These are phyloP conservation scores for Heterobasidion annosum DNA, from an alignment of 1,284 basidiomycete genomes.

Conservation along the genomic window DNA sequence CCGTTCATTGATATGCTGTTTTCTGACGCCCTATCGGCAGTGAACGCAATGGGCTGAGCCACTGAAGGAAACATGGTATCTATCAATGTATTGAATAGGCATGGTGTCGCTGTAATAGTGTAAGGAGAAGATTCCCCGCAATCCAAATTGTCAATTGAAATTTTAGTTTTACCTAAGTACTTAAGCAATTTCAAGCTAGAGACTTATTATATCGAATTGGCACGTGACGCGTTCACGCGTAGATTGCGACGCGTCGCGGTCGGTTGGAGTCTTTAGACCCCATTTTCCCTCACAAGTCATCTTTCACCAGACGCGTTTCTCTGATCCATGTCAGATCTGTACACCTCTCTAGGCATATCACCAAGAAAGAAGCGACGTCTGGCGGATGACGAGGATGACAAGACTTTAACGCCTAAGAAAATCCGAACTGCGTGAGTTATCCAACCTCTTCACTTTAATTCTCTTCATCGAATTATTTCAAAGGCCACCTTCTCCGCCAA, in stretches of 20 bases:
- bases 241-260: slow-evolving; percentile 1
- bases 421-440: slow-evolving; percentile 42
- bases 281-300: background rate
- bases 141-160: too few relatives aligned
- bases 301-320: background rate
- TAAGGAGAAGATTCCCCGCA: too few relatives aligned
- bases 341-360: slow-evolving; percentile 50
- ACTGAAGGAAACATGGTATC: too few relatives aligned
- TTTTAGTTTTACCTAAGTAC: too few relatives aligned
- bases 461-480: background rate
- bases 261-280: background rate
- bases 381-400: slow-evolving; percentile 41
- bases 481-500: slow-evolving; percentile 50
- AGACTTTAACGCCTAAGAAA: slow-evolving; percentile 57
- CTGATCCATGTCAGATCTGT: slow-evolving; percentile 48
- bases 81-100: too few relatives aligned
- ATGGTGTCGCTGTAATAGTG: too few relatives aligned
- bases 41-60: too few relatives aligned
- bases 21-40: too few relatives aligned
- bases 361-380: slow-evolving; percentile 54
- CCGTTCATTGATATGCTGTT: too few relatives aligned
- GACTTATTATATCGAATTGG: background rate
- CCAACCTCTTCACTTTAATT: background rate
- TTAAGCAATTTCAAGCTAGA: too few relatives aligned
- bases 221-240: slow-evolving; percentile 1